Conservation (phyloP, 1,139 yeast species). For the Hansenula lynferdii region DNA sequence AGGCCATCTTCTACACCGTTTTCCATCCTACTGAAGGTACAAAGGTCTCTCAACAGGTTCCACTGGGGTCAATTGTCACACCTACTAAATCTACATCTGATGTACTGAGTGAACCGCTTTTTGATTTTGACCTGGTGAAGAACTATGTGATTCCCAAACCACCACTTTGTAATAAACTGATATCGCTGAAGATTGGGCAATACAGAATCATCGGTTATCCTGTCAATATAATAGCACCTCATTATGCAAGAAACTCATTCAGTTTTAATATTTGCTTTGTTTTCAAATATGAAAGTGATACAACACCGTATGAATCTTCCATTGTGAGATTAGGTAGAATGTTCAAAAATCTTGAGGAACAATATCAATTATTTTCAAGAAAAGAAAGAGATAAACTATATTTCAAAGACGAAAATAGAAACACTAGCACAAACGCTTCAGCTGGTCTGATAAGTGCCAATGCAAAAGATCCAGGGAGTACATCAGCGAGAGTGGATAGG, state of each 20-base stretch:
- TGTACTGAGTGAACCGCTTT: constrained; percentile 39
- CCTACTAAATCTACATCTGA: constrained; percentile 29
- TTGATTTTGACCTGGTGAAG: constrained; percentile 81
- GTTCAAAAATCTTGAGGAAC: constrained; percentile 91
- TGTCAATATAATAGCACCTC: constrained; percentile 67
- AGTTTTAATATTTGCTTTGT: constrained; percentile 92
- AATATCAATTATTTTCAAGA: constrained; percentile 68
- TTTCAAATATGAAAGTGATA: constrained; percentile 76
- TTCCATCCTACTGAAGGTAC: constrained; percentile 97
- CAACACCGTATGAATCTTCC: constrained; percentile 83
- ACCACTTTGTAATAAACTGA: constrained; percentile 75
- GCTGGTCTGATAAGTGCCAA: not conserved
- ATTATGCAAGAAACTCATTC: constrained; percentile 86
- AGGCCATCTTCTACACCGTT: constrained; percentile 83
- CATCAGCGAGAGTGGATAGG: no score
- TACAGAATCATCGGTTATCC: constrained; percentile 88
- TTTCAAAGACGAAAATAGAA: constrained; percentile 19
- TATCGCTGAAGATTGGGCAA: constrained; percentile 67
- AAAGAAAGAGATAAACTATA: constrained; percentile 30
- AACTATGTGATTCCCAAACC: constrained; percentile 94
- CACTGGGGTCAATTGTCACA: constrained; percentile 51
- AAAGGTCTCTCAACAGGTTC: constrained; percentile 89
- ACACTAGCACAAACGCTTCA: not conserved
- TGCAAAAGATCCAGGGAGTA: not conserved
- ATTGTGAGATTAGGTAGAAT: constrained; percentile 79